These are phyloP conservation scores for Exserohilum rostratum DNA, from an alignment of 2,329 filamentous ascomycete species.

Conservation along the genomic window DNA sequence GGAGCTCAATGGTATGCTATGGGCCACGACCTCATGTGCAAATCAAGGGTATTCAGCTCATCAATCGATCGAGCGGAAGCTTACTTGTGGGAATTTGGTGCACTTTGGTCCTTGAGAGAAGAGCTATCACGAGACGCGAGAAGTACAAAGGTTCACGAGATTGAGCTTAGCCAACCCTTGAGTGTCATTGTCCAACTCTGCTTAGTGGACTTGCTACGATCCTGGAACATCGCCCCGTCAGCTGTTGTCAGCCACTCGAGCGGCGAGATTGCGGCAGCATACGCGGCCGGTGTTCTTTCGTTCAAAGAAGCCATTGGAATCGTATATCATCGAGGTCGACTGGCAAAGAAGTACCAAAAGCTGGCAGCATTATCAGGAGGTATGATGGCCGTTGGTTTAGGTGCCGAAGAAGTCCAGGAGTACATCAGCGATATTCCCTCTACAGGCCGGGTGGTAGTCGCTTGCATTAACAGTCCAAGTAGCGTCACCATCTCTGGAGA, in stretches of 20 bases:
- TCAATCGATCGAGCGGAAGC: neutral
- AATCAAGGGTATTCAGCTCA: neutral
- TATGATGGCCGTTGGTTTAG: conserved; percentile 6
- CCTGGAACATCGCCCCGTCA: conserved; percentile 9
- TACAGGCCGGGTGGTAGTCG: neutral
- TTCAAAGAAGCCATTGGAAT: neutral
- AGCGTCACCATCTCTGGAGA: neutral
- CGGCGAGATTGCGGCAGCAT: conserved; percentile 51
- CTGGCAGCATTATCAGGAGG: too few species aligned
- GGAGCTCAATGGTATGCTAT: neutral
- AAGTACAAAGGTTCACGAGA: conserved; percentile 2
- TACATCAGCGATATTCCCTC: neutral
- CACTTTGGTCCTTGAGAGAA: neutral
- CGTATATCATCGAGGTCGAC: neutral
- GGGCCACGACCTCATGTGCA: neutral
- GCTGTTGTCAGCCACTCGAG: conserved; percentile 47
- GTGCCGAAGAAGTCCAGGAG: too few species aligned
- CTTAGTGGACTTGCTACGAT: conserved; percentile 13
- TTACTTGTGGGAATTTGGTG: neutral
- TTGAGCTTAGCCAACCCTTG: conserved; percentile 26
- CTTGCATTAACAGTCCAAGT: neutral
- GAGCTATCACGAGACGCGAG: neutral
- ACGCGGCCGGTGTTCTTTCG: conserved; percentile 34
- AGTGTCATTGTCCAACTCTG: conserved; percentile 31
- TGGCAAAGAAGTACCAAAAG: neutral